Evolutionary conservation across 1,139 yeast genomes (phyloP), one percentile per base, ranked within the genome.

Genomic region (Pneumocystis sp.): DNA sequence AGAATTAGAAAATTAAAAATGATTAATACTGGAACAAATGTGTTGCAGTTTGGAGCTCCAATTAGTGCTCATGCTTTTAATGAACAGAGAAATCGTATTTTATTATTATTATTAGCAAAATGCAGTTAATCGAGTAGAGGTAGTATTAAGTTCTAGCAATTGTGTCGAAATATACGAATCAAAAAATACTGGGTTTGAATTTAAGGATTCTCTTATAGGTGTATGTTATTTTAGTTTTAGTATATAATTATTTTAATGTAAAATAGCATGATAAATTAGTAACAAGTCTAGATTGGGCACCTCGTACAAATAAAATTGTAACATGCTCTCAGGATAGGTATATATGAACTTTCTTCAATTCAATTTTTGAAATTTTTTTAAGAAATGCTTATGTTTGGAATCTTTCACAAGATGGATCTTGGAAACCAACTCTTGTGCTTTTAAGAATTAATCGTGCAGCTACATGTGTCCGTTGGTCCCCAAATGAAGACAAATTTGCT

Each of bases 361-460:
- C 10, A 50, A 12, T 25, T 45, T 50, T 50, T 50, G 29, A 50
- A 25, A 15, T n/a, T 10, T 12, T 50, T 45, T 50, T 50, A 40
- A 50, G 99, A 76, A 95, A 95, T 73, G 98, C 98, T 5, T 82
- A 91, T 71, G 99, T 95, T 21, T 93, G 97, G 97, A 93, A 89
- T 70, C 86, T 87, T 65, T 78, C 81, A 75, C 42, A 66, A 19
- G 68, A 73, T 65, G 83, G 82, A 72, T 86, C 85, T 3, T 82
- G 84, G 76, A 90, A 87, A 78, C 96, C 97, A 63, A 91, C 97
- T 1, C 81, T 95, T 74, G 99, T 95, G 25, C 80, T 95, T 67
- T 81, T 95, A 74, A 84, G 98, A 76, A 90, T 95, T 76, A 88
- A 86, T 75, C 82, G 97, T 67, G 96, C 97, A 34, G 97, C 97